Evolutionary conservation across 2,329 filamentous ascomycete species (phyloP), one percentile per base, ranked within the genome.

Genomic region (Triangularia setosa): DNA sequence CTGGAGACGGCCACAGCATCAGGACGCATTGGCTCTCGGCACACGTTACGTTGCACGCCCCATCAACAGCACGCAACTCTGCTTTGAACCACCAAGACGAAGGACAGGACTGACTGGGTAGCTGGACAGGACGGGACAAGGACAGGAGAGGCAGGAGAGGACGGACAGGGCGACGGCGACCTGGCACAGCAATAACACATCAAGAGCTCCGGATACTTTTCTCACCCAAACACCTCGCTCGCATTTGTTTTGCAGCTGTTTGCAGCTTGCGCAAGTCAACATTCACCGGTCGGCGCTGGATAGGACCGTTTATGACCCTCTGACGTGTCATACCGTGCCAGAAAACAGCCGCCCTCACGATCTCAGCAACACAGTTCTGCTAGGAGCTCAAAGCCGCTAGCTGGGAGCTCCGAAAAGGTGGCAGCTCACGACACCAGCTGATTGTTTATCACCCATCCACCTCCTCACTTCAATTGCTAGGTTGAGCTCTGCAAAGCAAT

Each of bases 311-410:
- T 61, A 67, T 69, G 67, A 68, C 68, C 60, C 70, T 71, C 71
- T 73, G 71, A 73, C 70, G 71, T 73, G 71, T 72, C 72, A 71
- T 65, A 67, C 62, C 55, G 62, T 60, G n/a, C n/a, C n/a, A n/a
- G n/a, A n/a, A n/a, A n/a, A n/a, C n/a, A n/a, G n/a, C n/a, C n/a
- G n/a, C n/a, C n/a, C 16, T 58, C 27, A 9, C 56, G 23, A 58
- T 53, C 27, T 56, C 21, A 33, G 11, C 56, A 57, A 18, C 58
- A 30, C n/a, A n/a, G n/a, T n/a, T n/a, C n/a, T n/a, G n/a, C 7
- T 12, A 30, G 27, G 9, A 33, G 24, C 18, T 6, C 18, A 6
- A 6, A 9, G 48, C 21, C n/a, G n/a, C 48, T 23, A 12, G 18
- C 48, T 40, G 30, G 12, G 30, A 35, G 30, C 11, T 35, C 30